These are phyloP conservation scores for Trichoderma koningii DNA, from an alignment of 2,329 filamentous ascomycete genomes.

Conservation along the genomic window DNA sequence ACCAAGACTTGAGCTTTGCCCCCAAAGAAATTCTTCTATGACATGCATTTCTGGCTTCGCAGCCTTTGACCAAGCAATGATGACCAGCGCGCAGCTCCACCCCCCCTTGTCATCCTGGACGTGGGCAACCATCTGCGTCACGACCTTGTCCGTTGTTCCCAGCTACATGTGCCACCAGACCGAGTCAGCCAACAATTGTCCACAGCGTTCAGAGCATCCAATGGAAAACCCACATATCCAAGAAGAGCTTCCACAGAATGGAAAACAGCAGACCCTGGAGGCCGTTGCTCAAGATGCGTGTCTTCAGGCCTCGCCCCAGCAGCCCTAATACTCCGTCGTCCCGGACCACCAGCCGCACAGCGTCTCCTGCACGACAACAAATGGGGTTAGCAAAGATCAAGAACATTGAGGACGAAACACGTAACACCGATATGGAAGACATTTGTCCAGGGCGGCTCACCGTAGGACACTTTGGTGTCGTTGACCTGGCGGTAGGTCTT, in stretches of 20 bases:
- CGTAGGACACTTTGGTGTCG: constrained; percentile 49
- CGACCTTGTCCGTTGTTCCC: constrained; percentile 18
- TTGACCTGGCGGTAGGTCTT: constrained; percentile 55
- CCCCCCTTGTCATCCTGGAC: background rate
- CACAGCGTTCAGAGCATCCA: no score
- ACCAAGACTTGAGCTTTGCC: no score
- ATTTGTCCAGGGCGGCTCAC: constrained; percentile 35
- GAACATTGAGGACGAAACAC: no score
- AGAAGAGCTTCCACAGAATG: constrained; percentile 52
- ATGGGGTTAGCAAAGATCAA: background rate
- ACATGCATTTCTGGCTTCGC: background rate
- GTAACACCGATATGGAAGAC: no score
- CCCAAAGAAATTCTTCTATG: no score
- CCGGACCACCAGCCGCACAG: constrained; percentile 44
- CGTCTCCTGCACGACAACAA: constrained; percentile 40
- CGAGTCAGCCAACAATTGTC: background rate
- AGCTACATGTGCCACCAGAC: background rate
- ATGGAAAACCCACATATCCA: constrained; percentile 46
- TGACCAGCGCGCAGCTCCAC: background rate
- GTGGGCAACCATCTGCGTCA: background rate
- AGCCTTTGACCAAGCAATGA: background rate
- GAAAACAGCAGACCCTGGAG: constrained; percentile 51
- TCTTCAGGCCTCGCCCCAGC: constrained; percentile 50
- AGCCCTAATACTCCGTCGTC: constrained; percentile 48
- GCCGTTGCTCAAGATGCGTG: constrained; percentile 51